phyloP scores from a whole-genome alignment of 441 rosid species.

The Bruguiera hainesii region DNA sequence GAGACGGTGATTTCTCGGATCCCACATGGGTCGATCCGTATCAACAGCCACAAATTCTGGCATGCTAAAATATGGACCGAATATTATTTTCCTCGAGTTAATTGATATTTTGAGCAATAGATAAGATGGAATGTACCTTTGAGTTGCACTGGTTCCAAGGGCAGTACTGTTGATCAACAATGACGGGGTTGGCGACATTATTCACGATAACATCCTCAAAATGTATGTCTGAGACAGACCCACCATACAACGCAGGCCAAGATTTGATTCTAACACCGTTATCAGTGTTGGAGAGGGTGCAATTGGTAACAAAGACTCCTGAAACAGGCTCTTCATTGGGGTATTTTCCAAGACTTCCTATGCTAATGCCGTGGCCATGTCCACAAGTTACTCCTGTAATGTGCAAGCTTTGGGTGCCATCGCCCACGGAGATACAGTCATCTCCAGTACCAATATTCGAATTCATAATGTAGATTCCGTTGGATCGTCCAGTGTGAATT shows the following conservation, averaged over 20 bases:
- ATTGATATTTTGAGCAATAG: too few species aligned
- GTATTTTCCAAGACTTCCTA: constrained; percentile 46
- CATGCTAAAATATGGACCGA: too few species aligned
- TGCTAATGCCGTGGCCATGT: constrained; percentile 53
- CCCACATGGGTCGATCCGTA: too few species aligned
- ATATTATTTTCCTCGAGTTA: too few species aligned
- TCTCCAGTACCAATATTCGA: constrained; percentile 40
- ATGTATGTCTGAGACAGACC: constrained; percentile 27
- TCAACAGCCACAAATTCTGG: too few species aligned
- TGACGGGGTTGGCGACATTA: constrained; percentile 38
- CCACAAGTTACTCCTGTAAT: constrained; percentile 35
- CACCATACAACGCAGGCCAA: constrained; percentile 31
- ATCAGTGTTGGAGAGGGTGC: constrained; percentile 31
- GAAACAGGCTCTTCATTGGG: constrained; percentile 31
- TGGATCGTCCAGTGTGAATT: constrained; percentile 49
- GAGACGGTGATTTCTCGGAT: too few species aligned
- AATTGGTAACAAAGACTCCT: constrained; percentile 28
- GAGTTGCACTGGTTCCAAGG: constrained; percentile 32
- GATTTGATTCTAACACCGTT: constrained; percentile 54
- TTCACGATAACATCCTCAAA: constrained; percentile 38
- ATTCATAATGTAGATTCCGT: constrained; percentile 26
- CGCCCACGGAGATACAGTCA: constrained; percentile 48
- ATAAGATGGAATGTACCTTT: constrained; percentile 16
- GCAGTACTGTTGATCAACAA: constrained; percentile 51
- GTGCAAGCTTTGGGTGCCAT: constrained; percentile 29